Conservation (phyloP, 306 rosid genomes). For the Trifolium pratense region DNA sequence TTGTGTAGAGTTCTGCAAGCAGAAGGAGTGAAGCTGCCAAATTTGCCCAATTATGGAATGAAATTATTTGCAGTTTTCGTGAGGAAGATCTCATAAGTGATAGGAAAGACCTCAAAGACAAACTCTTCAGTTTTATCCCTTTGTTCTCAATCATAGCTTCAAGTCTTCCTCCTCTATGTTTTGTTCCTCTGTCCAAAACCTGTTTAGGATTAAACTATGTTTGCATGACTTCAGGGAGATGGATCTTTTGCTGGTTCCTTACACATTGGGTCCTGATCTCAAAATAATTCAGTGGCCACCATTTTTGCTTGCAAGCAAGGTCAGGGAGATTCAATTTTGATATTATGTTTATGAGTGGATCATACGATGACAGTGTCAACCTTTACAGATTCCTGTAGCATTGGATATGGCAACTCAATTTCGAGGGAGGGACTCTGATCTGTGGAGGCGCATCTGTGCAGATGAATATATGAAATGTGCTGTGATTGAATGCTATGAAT, state of each 20-base stretch:
- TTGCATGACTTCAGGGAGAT: conserved; percentile 78
- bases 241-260: conserved; percentile 93
- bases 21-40: conserved; percentile 97
- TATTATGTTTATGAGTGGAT: conserved; percentile 32
- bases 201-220: conserved; percentile 41
- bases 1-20: conserved; percentile 70
- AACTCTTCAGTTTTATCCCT: conserved; percentile 32
- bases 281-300: conserved; percentile 99
- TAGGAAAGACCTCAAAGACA: conserved; percentile 63
- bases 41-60: conserved; percentile 97
- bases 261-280: conserved; percentile 77
- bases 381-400: conserved; percentile 87
- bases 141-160: conserved; percentile 35
- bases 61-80: conserved; percentile 92
- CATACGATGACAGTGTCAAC: conserved; percentile 48
- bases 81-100: conserved; percentile 96
- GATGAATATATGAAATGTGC: conserved; percentile 98
- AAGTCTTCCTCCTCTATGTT: conserved; percentile 35
- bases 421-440: conserved; percentile 82
- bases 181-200: conserved; percentile 32
- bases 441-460: conserved; percentile 93
- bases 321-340: conserved; percentile 44
- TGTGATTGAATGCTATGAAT: conserved; percentile 92
- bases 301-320: conserved; percentile 97
- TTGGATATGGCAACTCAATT: conserved; percentile 95